Evolutionary conservation across 2,329 filamentous ascomycete genomes (phyloP).

Genomic region (Penicillium sp.): DNA sequence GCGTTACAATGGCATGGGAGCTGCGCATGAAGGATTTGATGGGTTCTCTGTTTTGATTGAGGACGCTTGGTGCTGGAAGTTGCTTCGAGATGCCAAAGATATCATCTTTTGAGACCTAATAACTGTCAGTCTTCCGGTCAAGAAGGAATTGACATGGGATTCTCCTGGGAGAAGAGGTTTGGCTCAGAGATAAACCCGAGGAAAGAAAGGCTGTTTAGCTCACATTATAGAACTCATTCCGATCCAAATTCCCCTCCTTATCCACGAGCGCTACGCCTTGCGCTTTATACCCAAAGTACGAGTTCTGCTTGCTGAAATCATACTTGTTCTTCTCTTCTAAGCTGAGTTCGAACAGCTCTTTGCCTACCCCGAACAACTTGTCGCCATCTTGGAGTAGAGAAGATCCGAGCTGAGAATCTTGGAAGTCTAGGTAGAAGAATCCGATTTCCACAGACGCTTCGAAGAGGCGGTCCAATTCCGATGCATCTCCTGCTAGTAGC

Average conservation of each 20-base stretch:
- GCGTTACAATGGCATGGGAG: slow-evolving; percentile 48
- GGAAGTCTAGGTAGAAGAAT: slow-evolving; percentile 59
- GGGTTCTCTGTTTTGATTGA: slow-evolving; percentile 37
- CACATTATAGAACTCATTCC: slow-evolving; percentile 59
- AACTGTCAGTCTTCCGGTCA: not conserved
- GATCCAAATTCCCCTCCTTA: slow-evolving; percentile 49
- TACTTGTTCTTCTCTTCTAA: slow-evolving; percentile 56
- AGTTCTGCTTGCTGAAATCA: slow-evolving; percentile 52
- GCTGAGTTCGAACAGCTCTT: slow-evolving; percentile 50
- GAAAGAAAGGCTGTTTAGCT: slow-evolving; percentile 4
- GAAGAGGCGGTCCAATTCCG: slow-evolving; percentile 39
- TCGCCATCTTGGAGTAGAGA: slow-evolving; percentile 47
- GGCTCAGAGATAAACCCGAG: not conserved
- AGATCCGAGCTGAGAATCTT: slow-evolving; percentile 36
- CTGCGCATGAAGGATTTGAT: slow-evolving; percentile 47
- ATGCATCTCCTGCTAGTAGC: slow-evolving; percentile 36
- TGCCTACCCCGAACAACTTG: slow-evolving; percentile 48
- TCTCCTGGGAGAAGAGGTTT: too few relatives aligned
- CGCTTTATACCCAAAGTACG: slow-evolving; percentile 57
- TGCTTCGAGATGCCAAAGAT: slow-evolving; percentile 42
- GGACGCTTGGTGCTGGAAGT: slow-evolving; percentile 46
- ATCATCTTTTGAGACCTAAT: slow-evolving; percentile 54
- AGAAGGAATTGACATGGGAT: too few relatives aligned
- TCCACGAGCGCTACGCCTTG: slow-evolving; percentile 51
- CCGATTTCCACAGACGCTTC: slow-evolving; percentile 51